phyloP scores from a whole-genome alignment of 2,329 filamentous ascomycete genomes.

The Metarhizium robertsii region DNA sequence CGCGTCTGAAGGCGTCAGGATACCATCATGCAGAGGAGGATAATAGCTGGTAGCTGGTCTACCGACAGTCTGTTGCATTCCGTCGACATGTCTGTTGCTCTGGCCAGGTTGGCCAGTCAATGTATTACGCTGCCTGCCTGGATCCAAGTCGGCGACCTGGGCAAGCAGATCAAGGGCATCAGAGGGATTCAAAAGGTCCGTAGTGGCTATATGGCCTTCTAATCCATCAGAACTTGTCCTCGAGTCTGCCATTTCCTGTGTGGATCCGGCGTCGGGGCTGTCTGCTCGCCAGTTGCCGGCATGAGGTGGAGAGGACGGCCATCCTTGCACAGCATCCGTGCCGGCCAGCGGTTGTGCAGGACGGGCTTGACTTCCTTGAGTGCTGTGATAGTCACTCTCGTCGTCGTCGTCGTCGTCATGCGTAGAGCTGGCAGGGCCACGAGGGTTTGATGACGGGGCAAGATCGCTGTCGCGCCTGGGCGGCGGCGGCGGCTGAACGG shows the following conservation, averaged over 20 bases:
- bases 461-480: background rate
- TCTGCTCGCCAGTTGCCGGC: slow-evolving; percentile 9
- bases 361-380: background rate
- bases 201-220: slow-evolving; percentile 30
- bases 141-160: slow-evolving; percentile 30
- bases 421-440: background rate
- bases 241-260: slow-evolving; percentile 6
- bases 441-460: background rate
- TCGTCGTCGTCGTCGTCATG: slow-evolving; percentile 7
- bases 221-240: slow-evolving; percentile 14
- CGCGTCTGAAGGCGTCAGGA: slow-evolving; percentile 17
- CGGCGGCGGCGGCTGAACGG: slow-evolving; percentile 2
- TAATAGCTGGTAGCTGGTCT: slow-evolving; percentile 13
- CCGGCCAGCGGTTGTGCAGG: background rate
- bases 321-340: slow-evolving; percentile 3
- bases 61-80: slow-evolving; percentile 1
- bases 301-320: slow-evolving; percentile 9
- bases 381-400: slow-evolving; percentile 4
- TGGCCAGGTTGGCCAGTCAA: slow-evolving; percentile 7
- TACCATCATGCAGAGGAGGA: slow-evolving; percentile 22
- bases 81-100: slow-evolving; percentile 8
- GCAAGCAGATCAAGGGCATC: slow-evolving; percentile 31
- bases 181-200: slow-evolving; percentile 31
- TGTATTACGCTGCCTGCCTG: slow-evolving; percentile 9
- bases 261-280: slow-evolving; percentile 7